phyloP scores from a whole-genome alignment of 179 eudicot species.

The Nepenthes alata region DNA sequence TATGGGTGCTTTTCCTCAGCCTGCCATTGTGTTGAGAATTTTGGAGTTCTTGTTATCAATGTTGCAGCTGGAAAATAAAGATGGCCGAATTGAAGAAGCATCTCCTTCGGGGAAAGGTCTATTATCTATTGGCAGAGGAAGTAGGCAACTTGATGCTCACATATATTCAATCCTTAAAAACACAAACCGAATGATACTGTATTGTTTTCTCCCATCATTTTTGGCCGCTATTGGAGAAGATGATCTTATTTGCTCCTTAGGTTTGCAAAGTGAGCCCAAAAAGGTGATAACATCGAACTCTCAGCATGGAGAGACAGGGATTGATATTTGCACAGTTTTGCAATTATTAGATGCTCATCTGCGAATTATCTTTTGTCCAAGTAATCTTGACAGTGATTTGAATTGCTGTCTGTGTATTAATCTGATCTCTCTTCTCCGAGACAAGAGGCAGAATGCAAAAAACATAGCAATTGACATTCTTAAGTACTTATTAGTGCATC shows the following conservation, averaged over 20 bases:
- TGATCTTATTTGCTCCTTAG: slow-evolving; percentile 53
- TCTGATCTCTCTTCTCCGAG: slow-evolving; percentile 75
- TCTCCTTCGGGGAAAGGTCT: slow-evolving; percentile 69
- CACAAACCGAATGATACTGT: slow-evolving; percentile 76
- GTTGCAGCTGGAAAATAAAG: slow-evolving; percentile 95
- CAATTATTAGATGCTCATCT: slow-evolving; percentile 85
- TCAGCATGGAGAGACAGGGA: slow-evolving; percentile 44
- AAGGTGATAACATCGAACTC: slow-evolving; percentile 20
- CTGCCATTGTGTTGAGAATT: slow-evolving; percentile 60
- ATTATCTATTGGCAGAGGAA: slow-evolving; percentile 78
- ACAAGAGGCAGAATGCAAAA: slow-evolving; percentile 50
- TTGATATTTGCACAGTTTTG: slow-evolving; percentile 68
- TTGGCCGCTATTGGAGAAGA: slow-evolving; percentile 75
- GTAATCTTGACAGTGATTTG: slow-evolving; percentile 78
- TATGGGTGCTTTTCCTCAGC: slow-evolving; percentile 95
- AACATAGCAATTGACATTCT: slow-evolving; percentile 70
- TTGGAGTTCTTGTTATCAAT: slow-evolving; percentile 90
- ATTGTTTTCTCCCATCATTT: slow-evolving; percentile 86
- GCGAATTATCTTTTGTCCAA: slow-evolving; percentile 83
- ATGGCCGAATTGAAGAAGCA: slow-evolving; percentile 81
- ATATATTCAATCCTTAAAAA: slow-evolving; percentile 72
- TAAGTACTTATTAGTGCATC: slow-evolving; percentile 78
- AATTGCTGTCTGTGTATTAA: slow-evolving; percentile 86
- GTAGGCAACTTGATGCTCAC: slow-evolving; percentile 81
- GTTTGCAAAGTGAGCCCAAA: slow-evolving; percentile 42